Evolutionary conservation across 2,329 filamentous ascomycete species (phyloP).

Genomic region (Periconia macrospinosa): DNA sequence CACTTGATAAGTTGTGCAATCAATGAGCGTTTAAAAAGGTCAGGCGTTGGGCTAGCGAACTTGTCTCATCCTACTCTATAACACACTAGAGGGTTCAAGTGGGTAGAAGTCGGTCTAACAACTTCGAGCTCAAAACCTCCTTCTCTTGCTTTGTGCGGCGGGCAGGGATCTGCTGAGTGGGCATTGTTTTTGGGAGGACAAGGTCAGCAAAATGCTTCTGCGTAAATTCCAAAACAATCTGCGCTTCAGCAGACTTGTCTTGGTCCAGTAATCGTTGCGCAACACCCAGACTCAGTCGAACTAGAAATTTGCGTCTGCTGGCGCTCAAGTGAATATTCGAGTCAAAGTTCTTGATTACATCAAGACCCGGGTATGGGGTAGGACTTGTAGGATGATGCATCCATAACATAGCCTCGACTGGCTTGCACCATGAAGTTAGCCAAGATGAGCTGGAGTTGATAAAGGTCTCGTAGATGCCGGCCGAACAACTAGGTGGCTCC

Average conservation of each 20-base stretch:
- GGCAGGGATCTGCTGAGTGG: slow-evolving; percentile 1
- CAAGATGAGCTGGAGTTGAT: slow-evolving; percentile 20
- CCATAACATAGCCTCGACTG: slow-evolving; percentile 30
- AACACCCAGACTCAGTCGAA: slow-evolving; percentile 33
- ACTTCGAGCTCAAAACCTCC: slow-evolving; percentile 25
- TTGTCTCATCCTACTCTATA: too few species aligned
- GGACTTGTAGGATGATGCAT: slow-evolving; percentile 31
- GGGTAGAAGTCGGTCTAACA: slow-evolving; percentile 27
- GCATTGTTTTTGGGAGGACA: slow-evolving; percentile 19
- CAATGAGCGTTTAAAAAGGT: too few species aligned
- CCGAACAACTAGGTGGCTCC: slow-evolving; percentile 2
- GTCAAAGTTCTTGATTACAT: slow-evolving; percentile 21
- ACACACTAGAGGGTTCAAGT: slow-evolving; percentile 11
- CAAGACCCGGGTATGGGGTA: slow-evolving; percentile 21
- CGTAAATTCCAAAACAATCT: slow-evolving; percentile 30
- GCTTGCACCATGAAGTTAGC: slow-evolving; percentile 23
- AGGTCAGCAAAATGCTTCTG: slow-evolving; percentile 35
- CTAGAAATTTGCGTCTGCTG: slow-evolving; percentile 23
- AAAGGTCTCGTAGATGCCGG: slow-evolving; percentile 30
- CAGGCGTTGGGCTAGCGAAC: too few species aligned
- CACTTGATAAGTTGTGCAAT: too few species aligned
- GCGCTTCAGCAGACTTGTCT: slow-evolving; percentile 30
- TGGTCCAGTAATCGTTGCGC: slow-evolving; percentile 34
- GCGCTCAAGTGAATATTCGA: slow-evolving; percentile 4
- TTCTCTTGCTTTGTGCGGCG: slow-evolving; percentile 5